Evolutionary conservation across 75 land plant species (phyloP), one percentile per base, ranked within the genome.

Genomic region (Larix kaempferi): DNA sequence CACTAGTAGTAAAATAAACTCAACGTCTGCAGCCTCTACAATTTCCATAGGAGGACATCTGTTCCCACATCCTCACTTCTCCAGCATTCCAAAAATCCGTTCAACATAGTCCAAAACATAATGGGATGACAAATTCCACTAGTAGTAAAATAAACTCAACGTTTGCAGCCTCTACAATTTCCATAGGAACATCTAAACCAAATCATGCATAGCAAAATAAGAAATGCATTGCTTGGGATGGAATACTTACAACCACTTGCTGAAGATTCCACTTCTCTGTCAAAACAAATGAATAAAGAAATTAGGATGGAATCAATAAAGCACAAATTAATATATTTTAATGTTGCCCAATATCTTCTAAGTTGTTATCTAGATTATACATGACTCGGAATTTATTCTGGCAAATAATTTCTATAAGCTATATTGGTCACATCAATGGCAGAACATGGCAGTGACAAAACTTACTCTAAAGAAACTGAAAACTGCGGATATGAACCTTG

Each of bases 161-260:
- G 0, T 44, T 44, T 44, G 49, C 49, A 67, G 19, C 37, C 17
- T 16, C 5, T 15, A 64, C 6, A 27, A 12, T 29, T 33, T 29
- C 17, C 35, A 63, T 16, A 33, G 17, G 17, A 16, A 17, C 37
- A 33, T 64, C 29, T 11, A 64, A 35, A 4, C 4, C 33, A 35
- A 64, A 64, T 6, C 6, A 29, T 29, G 67, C 67, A 29, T 16
- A 29, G 16, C 5, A 64, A 39, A 37, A 67, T 67, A 67, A 21
- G 72, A 39, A 39, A 39, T 39, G 72, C 11, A 19, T 6, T 37
- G 21, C 3, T 39, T 35, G 22, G 39, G 49, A 37, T 44, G 49
- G 23, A 67, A 67, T 19, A 67, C 72, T 67, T 67, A 67, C 72
- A 67, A 67, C 44, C 72, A 67, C 72, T 67, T 67, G 72, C 72